Base-by-base conservation (phyloP, 2,329 filamentous ascomycete genomes). In the Ceratocystis ficicola region DNA sequence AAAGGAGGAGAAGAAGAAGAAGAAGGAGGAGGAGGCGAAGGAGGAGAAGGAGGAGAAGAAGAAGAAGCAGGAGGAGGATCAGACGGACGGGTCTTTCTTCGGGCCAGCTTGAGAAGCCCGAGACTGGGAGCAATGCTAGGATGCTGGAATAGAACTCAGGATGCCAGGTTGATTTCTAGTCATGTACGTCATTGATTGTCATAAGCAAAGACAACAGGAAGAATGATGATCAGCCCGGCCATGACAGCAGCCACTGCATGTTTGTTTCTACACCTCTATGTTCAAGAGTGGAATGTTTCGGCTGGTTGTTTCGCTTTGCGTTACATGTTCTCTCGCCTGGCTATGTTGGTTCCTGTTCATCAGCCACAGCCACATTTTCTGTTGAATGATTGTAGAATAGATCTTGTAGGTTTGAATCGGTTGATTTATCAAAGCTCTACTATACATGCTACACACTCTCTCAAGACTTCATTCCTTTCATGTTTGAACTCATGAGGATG, bases 281-380 rank as follows among this genome's bases (percentile, higher is more conserved):
- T 12, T 41, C 12, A 41, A 12, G 52, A 15, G 22, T 20, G 25
- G 25, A 10, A 17, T 57, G 52, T 57, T 57, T 30, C 52, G 25
- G 52, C 8, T 28, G 22, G 20, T n/a, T 30, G 52, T 30, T 28
- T 30, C n/a, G 52, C 52, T 57, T 28, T 30, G 25, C 22, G 52
- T 30, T 57, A 57, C 52, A 30, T 30, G 25, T 28, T 12, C 12
- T 17, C 20, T 41, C 36, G 36, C 10, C 36, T 30, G 8, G 25
- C 15, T 28, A 22, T 57, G 52, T 50, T 41, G 20, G 46, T 50
- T 50, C 46, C 17, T 22, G 46, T 25, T 50, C n/a, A 22, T 22
- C 22, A 57, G 52, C 52, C 52, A 57, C 52, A 57, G 52, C 52
- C 52, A 57, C 52, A 57, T 57, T n/a, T 57, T 17, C 52, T 15